Base-by-base conservation (phyloP, 805 yeast genomes). In the Teunomyces barrocoloradensis region DNA sequence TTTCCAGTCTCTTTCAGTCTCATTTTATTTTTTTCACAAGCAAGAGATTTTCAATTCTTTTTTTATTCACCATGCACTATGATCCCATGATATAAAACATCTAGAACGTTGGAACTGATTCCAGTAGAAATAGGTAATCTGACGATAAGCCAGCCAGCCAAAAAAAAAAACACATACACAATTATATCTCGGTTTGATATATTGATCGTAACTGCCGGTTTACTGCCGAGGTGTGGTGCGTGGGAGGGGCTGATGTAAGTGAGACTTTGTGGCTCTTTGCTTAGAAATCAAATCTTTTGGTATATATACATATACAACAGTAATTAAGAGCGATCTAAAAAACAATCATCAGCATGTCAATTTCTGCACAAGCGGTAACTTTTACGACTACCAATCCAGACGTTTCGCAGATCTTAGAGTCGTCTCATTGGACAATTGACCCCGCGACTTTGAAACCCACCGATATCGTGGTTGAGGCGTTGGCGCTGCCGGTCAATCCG, bases 401-500 rank as follows among this genome's bases (percentile, higher is more conserved):
- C 27, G 44, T 66, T 13, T 18, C 51, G 30, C 48, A 54, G 35
- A 57, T 53, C 15, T 47, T 67, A 13, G 37, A 48, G 37, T 53
- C 50, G 10, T 56, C 68, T 34, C 47, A 51, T 2, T 55, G 53
- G 44, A 47, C 54, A 18, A 62, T 66, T 27, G 68, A 66, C 42
- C 45, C 56, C 13, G 41, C 55, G 5, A 49, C 51, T 17, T 43
- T 65, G 30, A 45, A 43, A 12, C 46, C 56, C n/a, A 51, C 55
- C 36, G 71, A 84, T 45, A 71, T 89, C 11, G 68, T 89, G n/a
- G 63, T 89, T 46, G 78, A 83, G 57, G 68, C 89, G 1, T 61
- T 90, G 33, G 96, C 95, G 0, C 80, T 87, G 52, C 96, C 97
- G 1, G 76, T 91, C 53, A 91, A 91, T 60, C 97, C 97, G 0